Conservation (phyloP, 2,329 filamentous ascomycete genomes). For the Colletotrichum sp. region DNA sequence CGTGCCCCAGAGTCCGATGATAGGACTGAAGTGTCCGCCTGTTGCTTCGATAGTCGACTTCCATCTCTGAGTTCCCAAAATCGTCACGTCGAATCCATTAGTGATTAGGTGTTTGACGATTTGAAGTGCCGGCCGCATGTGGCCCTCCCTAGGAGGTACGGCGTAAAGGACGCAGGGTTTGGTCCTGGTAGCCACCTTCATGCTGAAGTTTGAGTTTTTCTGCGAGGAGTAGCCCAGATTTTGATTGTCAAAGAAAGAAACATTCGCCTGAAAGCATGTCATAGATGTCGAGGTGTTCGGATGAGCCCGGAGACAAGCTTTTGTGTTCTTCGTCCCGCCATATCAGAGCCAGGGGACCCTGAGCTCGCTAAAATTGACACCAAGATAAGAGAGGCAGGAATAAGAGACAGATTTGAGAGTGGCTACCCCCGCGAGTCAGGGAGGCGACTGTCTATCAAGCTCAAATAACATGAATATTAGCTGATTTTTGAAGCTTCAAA, state of each 20-base stretch:
- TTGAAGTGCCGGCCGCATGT: constrained; percentile 10
- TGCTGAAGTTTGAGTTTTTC: background rate
- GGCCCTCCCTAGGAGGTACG: background rate
- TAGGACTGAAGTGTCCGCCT: background rate
- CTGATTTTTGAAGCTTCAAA: background rate
- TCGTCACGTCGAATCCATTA: background rate
- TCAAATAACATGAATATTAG: background rate
- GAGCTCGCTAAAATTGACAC: background rate
- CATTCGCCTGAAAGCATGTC: background rate
- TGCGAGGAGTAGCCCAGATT: background rate
- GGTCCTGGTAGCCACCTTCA: background rate
- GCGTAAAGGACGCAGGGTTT: background rate
- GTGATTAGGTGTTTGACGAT: background rate
- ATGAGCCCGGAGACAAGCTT: background rate
- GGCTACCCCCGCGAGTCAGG: background rate
- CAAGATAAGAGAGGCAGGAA: background rate
- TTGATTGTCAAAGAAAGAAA: background rate
- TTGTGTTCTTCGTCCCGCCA: background rate
- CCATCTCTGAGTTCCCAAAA: background rate
- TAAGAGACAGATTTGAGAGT: background rate
- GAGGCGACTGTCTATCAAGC: background rate
- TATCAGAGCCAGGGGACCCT: background rate
- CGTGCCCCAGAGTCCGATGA: constrained; percentile 3
- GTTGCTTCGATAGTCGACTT: background rate
- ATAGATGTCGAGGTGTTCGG: background rate